These are phyloP conservation scores for Colletotrichum sp. DNA, from an alignment of 2,329 filamentous ascomycete genomes.

Conservation along the genomic window DNA sequence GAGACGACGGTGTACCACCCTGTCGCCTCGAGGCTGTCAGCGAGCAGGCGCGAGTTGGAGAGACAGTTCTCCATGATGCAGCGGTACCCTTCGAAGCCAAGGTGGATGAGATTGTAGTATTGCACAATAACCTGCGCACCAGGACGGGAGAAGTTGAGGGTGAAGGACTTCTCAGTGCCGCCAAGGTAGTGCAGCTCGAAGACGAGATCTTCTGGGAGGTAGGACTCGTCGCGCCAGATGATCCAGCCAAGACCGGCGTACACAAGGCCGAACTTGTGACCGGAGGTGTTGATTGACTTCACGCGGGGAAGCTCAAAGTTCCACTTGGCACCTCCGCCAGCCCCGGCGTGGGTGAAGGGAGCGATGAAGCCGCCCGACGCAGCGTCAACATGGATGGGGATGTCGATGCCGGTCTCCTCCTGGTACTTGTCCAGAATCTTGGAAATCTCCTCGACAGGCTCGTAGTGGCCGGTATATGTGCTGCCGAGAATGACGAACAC, in stretches of 20 bases:
- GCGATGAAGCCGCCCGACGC: slow-evolving; percentile 68
- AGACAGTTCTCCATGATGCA: slow-evolving; percentile 71
- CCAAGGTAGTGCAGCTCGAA: slow-evolving; percentile 76
- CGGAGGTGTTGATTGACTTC: slow-evolving; percentile 70
- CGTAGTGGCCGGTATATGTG: slow-evolving; percentile 78
- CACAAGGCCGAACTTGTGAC: slow-evolving; percentile 67
- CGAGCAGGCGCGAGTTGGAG: slow-evolving; percentile 67
- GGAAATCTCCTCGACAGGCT: slow-evolving; percentile 72
- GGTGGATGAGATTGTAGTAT: slow-evolving; percentile 76
- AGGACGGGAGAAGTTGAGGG: slow-evolving; percentile 75
- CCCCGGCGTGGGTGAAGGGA: slow-evolving; percentile 62
- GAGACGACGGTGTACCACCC: slow-evolving; percentile 71
- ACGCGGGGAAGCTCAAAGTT: slow-evolving; percentile 67
- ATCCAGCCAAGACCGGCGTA: slow-evolving; percentile 75
- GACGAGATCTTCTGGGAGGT: slow-evolving; percentile 70
- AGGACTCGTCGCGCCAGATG: slow-evolving; percentile 69
- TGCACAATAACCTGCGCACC: slow-evolving; percentile 74
- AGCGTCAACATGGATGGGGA: slow-evolving; percentile 72
- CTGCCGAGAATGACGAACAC: slow-evolving; percentile 75
- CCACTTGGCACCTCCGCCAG: slow-evolving; percentile 61
- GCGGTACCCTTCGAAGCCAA: slow-evolving; percentile 70
- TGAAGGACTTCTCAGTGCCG: slow-evolving; percentile 72
- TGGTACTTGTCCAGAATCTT: slow-evolving; percentile 69
- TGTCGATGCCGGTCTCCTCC: slow-evolving; percentile 64
- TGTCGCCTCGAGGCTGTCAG: slow-evolving; percentile 67